Evolutionary conservation across 1,284 basidiomycete genomes (phyloP).

Genomic region (Cutaneotrichosporon dermatis): DNA sequence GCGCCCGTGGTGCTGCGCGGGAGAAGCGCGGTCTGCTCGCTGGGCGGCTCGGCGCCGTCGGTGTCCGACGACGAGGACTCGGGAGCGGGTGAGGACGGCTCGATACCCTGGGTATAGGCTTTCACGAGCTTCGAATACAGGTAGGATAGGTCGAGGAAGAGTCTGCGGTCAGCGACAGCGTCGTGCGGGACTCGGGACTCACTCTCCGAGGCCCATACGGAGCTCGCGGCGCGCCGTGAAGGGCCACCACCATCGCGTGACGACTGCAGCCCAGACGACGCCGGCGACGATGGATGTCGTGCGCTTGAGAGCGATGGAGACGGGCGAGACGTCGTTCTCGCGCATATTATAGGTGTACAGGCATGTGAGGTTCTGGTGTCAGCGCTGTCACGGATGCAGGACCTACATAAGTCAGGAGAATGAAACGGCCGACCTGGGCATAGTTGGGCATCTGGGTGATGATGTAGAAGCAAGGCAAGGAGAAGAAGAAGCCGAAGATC

Average conservation of each 20-base stretch:
- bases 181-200: conserved; percentile 37
- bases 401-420: conserved; percentile 59
- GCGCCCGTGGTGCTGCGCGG: background rate
- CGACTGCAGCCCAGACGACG: conserved; percentile 80
- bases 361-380: conserved; percentile 77
- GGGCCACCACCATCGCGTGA: conserved; percentile 92
- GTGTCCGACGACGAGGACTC: background rate
- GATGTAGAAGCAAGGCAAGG: conserved; percentile 88
- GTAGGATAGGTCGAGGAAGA: conserved; percentile 49
- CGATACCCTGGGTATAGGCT: conserved; percentile 32
- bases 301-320: conserved; percentile 70
- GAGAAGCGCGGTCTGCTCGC: conserved; percentile 13
- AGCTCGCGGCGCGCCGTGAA: conserved; percentile 85
- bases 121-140: conserved; percentile 48
- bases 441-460: conserved; percentile 71
- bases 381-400: conserved; percentile 4
- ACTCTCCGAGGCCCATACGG: conserved; percentile 79
- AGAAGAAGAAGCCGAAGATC: conserved; percentile 82
- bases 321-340: conserved; percentile 62
- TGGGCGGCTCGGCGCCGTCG: background rate
- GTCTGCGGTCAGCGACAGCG: conserved; percentile 25
- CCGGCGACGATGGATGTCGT: conserved; percentile 78
- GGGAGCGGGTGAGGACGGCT: background rate
- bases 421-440: conserved; percentile 75
- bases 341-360: conserved; percentile 85